Base-by-base conservation (phyloP, 106 monocot species). In the Xerophyta viscosa region DNA sequence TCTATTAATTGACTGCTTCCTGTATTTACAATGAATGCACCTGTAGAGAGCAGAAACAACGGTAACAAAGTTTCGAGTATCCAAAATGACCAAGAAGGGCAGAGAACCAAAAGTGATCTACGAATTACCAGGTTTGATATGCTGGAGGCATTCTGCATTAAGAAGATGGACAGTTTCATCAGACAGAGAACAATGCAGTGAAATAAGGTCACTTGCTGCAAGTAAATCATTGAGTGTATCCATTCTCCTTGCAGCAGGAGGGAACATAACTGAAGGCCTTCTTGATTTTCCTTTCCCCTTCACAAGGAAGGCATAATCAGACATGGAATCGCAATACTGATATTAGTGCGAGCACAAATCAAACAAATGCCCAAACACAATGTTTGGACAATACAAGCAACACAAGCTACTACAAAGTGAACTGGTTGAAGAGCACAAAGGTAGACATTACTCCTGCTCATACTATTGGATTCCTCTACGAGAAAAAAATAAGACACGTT, bases 201-300 rank as follows among this genome's bases (percentile, higher is more conserved):
- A 96, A 63, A 96, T 54, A 48, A 96, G 75, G 66, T 96, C 96
- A 60, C 96, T 89, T 23, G 89, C 96, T 27, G 96, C 85, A 62
- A 96, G 65, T 59, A 96, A 66, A 62, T 96, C 96, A 77, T 89
- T 89, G 54, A 96, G 65, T 53, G 96, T 96, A 24, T 96, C 96
- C 96, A 96, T 96, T 77, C 78, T 88, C 66, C 85, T 65, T 52
- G 85, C 89, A 71, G 96, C 84, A 74, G 89, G 55, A 53, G 96
- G 96, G 53, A 89, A 96, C 51, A 66, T 37, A 45, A 77, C 71
- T 14, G 75, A 66, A 44, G 66, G 67, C 27, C 71, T 67, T 57
- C 64, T 71, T n/a, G 67, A 65, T 57, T 76, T 88, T 54, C 76
- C 84, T 52, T 75, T 80, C 51, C 44, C 76, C 96, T 96, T 58